Percentiles rank a stretch among this genome's conserved stretches.
Conservation (phyloP, 2,329 filamentous ascomycete species). For the Ophiostoma pallidulum region DNA sequence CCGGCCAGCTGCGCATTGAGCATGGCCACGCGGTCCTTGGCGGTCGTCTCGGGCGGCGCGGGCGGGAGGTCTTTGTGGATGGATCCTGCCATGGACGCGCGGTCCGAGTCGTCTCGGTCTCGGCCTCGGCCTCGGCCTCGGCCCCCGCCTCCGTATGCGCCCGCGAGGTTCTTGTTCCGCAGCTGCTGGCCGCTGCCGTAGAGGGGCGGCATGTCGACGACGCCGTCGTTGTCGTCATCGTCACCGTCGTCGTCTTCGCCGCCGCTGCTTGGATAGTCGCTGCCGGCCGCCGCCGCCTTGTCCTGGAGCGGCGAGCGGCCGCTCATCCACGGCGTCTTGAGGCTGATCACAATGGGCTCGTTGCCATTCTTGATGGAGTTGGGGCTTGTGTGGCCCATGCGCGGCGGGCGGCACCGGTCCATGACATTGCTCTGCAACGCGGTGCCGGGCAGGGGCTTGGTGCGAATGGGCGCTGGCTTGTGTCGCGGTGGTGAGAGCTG, state of each 20-base stretch:
- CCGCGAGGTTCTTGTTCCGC: conserved; percentile 16
- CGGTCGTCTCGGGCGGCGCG: conserved; percentile 48
- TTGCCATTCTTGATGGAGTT: conserved; percentile 7
- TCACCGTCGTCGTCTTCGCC: conserved; percentile 8
- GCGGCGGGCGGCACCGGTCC: conserved; percentile 30
- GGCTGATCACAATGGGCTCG: conserved; percentile 26
- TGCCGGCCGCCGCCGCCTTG: conserved; percentile 5
- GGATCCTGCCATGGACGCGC: conserved; percentile 27
- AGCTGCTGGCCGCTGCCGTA: conserved; percentile 12
- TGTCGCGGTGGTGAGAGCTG: conserved; percentile 6
- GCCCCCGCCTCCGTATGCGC: neutral
- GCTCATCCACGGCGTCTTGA: conserved; percentile 26
- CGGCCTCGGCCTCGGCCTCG: neutral
- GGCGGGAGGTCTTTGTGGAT: conserved; percentile 51
- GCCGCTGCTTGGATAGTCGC: neutral
- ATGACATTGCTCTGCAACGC: conserved; percentile 26
- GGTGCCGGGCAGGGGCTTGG: neutral
- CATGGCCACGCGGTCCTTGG: conserved; percentile 54
- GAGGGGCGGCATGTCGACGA: neutral
- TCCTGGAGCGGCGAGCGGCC: conserved; percentile 10
- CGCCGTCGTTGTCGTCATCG: neutral
- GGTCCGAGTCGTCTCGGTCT: conserved; percentile 11
- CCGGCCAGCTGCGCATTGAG: conserved; percentile 57
- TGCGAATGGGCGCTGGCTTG: conserved; percentile 5
- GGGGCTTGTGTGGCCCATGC: conserved; percentile 17